Percentiles rank a stretch among this genome's conserved stretches.
These are phyloP conservation scores for Eucalyptus sp. DNA, from an alignment of 345 rosid genomes.

Conservation along the genomic window DNA sequence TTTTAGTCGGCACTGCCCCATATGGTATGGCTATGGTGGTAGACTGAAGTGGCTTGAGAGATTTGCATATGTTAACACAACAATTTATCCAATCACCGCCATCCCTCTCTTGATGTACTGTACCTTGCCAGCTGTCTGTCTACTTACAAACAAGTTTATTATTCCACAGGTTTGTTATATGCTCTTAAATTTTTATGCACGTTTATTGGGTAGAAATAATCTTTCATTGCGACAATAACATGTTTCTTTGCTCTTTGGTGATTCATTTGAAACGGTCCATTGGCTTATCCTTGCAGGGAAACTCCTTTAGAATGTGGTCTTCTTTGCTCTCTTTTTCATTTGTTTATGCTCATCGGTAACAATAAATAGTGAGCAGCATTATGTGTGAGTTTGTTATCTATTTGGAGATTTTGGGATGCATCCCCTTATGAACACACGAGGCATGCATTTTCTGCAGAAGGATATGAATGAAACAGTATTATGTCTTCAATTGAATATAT, in stretches of 20 bases:
- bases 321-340: neutral
- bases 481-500: neutral
- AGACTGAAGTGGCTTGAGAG: slow-evolving; percentile 83
- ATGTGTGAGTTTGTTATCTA: neutral
- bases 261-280: neutral
- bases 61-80: slow-evolving; percentile 74
- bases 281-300: neutral
- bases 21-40: slow-evolving; percentile 86
- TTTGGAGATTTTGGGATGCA: neutral
- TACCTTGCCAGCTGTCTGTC: slow-evolving; percentile 83
- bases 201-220: neutral
- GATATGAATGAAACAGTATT: neutral
- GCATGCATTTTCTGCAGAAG: neutral
- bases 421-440: neutral
- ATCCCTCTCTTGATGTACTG: slow-evolving; percentile 78
- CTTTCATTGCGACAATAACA: neutral
- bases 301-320: neutral
- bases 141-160: slow-evolving; percentile 79
- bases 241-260: neutral
- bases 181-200: neutral
- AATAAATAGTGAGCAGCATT: neutral
- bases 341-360: neutral
- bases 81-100: slow-evolving; percentile 75
- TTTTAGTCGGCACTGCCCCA: slow-evolving; percentile 85
- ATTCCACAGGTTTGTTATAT: slow-evolving; percentile 63